phyloP scores from a whole-genome alignment of 768 basidiomycete species.

The Rhodosporidiobolus odoratus region DNA sequence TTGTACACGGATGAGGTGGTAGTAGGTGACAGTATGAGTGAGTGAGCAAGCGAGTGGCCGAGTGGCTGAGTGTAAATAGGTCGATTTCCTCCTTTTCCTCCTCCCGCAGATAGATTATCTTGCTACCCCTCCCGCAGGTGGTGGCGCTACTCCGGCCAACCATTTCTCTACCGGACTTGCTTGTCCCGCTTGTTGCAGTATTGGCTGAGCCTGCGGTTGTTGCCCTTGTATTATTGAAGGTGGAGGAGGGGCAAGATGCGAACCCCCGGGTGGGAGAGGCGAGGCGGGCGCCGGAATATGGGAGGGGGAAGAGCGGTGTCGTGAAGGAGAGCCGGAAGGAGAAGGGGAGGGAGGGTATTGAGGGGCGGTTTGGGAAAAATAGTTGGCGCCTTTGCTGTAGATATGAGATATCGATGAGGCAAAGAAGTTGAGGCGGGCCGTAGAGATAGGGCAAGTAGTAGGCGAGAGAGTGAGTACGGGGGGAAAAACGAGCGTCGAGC shows the following conservation, averaged over 20 bases:
- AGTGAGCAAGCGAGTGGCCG: too few relatives aligned
- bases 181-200: neutral
- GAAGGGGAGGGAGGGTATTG: neutral
- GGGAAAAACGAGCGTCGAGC: neutral
- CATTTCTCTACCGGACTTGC: neutral
- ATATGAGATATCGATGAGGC: neutral
- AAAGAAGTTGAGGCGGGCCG: neutral
- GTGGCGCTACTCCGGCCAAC: too few relatives aligned
- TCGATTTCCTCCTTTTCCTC: too few relatives aligned
- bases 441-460: neutral
- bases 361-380: neutral
- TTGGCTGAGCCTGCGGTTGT: neutral
- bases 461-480: neutral
- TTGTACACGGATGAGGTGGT: too few relatives aligned
- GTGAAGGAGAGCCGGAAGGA: neutral
- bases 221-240: neutral
- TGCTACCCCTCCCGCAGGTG: too few relatives aligned
- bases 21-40: too few relatives aligned
- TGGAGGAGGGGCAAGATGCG: too few relatives aligned
- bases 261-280: neutral
- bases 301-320: neutral
- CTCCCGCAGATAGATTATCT: too few relatives aligned
- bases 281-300: neutral
- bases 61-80: too few relatives aligned
- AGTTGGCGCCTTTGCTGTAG: slow-evolving; percentile 1